phyloP scores from a whole-genome alignment of 2,329 filamentous ascomycete species.

The Colletotrichum agaves region DNA sequence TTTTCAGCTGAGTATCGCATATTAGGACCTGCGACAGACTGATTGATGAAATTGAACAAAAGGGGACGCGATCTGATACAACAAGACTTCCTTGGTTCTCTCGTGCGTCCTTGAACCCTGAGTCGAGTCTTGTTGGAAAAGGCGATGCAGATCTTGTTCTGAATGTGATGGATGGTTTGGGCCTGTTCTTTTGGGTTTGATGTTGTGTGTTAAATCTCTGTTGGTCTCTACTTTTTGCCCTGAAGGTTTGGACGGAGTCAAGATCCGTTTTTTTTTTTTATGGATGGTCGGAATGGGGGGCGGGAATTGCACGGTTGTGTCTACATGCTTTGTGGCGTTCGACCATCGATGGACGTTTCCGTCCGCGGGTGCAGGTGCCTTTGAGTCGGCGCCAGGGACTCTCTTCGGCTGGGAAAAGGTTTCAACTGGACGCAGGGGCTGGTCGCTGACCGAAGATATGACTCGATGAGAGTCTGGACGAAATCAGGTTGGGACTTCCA shows the following conservation, averaged over 20 bases:
- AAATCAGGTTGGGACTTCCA: constrained; percentile 7
- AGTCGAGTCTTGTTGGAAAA: not conserved
- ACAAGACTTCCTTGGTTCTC: not conserved
- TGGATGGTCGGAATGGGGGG: constrained; percentile 10
- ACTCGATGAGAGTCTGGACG: not conserved
- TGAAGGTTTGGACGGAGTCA: constrained; percentile 31
- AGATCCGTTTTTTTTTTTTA: not conserved
- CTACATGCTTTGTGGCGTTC: constrained; percentile 6
- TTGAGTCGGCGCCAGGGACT: constrained; percentile 18
- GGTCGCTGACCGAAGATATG: constrained; percentile 11
- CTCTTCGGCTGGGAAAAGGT: constrained; percentile 22
- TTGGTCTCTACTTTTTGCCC: constrained; percentile 11
- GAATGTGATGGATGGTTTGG: constrained; percentile 10
- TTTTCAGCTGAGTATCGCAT: constrained; percentile 3
- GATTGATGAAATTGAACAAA: not conserved
- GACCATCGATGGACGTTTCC: not conserved
- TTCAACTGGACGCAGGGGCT: constrained; percentile 32
- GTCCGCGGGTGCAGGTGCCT: constrained; percentile 18
- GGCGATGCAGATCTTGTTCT: constrained; percentile 6
- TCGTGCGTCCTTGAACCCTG: not conserved
- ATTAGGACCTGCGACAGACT: constrained; percentile 25
- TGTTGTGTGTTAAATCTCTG: constrained; percentile 18
- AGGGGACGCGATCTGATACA: not conserved
- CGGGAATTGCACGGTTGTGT: constrained; percentile 33
- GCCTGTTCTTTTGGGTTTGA: constrained; percentile 14